Base-by-base conservation (phyloP, 495 filamentous ascomycete species). In the Annulohypoxylon bovei region DNA sequence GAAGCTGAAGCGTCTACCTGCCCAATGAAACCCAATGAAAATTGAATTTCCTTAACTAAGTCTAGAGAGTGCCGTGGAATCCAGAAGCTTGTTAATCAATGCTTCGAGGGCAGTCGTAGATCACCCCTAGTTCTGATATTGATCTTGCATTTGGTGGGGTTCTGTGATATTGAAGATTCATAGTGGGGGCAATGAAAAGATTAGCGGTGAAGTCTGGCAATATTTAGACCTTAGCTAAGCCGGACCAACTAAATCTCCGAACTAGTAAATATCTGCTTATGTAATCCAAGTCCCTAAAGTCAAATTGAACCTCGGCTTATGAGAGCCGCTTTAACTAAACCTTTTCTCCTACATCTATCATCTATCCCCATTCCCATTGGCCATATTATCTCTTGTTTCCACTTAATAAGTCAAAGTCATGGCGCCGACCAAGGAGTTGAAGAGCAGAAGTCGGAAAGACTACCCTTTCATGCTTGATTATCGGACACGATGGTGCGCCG, bases 381-480 rank as follows among this genome's bases (percentile, higher is more conserved):
- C 3, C 27, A 7, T 6, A 33, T 28, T 20, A 6, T 33, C 5
- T 20, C 33, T 23, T 32, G 20, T 33, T 28, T n/a, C 46, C 8
- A 20, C 14, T 53, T 18, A 27, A 52, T 52, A 3, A 23, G 20
- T 11, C 30, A 28, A 42, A 62, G 33, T 22, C 18, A 84, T 84
- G 82, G 57, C 78, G 3, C 61, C 69, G n/a, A 71, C 71, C 25
- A 73, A 74, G 2, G 75, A 80, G 16, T 76, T 93, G 42, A 95
- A 92, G 78, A 81, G 79, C 56, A 87, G 91, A 9, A 86, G 80
- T 58, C 83, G 92, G 55, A 81, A 76, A 23, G 92, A 97, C 77
- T 98, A 98, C 78, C 80, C 83, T 40, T 97, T 90, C 78, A 84
- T 91, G 58, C 86, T 94, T 18, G 90, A 93, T 46, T 97, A 96